phyloP scores from a whole-genome alignment of 192 early-diverging fungal genomes.

The Gamsiella multidivaricata region DNA sequence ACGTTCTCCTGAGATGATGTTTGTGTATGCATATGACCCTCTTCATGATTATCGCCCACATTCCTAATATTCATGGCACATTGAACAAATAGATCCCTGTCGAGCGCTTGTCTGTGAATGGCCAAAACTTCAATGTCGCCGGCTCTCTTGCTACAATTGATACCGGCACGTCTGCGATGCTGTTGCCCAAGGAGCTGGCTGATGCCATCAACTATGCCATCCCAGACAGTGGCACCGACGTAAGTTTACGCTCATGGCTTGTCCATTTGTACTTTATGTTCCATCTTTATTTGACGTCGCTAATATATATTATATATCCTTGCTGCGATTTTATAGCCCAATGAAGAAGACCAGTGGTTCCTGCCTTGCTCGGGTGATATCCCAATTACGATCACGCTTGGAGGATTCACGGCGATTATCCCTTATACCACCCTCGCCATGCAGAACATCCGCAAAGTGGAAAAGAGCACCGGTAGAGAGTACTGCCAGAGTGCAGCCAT shows the following conservation, averaged over 20 bases:
- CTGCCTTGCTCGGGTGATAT: conserved; percentile 52
- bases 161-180: conserved; percentile 65
- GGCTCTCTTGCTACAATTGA: conserved; percentile 57
- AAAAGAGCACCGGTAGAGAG: neutral
- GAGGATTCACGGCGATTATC: conserved; percentile 14
- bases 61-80: neutral
- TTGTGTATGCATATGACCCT: neutral
- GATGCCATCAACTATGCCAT: conserved; percentile 57
- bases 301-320: neutral
- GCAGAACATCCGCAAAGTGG: conserved; percentile 23
- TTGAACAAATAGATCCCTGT: conserved; percentile 23
- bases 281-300: no score
- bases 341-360: conserved; percentile 28
- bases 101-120: conserved; percentile 19
- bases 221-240: conserved; percentile 33
- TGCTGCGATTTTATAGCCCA: neutral
- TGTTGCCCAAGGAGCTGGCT: conserved; percentile 55
- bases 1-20: neutral
- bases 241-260: no score
- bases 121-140: conserved; percentile 2
- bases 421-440: conserved; percentile 48
- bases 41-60: neutral
- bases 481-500: conserved; percentile 44
- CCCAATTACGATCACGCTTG: conserved; percentile 38
- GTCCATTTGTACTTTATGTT: no score